Conservation (phyloP, 148 eudicot genomes). For the Dysphania ambrosioides region DNA sequence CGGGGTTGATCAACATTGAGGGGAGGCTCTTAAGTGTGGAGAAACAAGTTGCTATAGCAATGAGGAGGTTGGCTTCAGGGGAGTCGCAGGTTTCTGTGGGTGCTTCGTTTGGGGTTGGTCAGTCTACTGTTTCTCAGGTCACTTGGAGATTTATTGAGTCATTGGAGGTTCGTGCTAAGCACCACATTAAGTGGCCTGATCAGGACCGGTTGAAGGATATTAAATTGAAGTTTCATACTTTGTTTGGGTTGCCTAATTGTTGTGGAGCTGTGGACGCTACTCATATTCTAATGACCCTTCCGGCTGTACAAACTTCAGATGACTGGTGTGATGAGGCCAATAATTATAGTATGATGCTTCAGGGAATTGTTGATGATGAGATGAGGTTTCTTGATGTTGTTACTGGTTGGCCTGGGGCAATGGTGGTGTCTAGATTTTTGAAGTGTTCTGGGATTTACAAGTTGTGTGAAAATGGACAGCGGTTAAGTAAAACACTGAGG, state of each 20-base stretch:
- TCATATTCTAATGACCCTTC: conserved; percentile 86
- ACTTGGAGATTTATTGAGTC: conserved; percentile 96
- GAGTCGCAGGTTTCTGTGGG: conserved; percentile 96
- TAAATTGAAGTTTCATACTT: conserved; percentile 55
- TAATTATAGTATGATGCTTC: conserved; percentile 86
- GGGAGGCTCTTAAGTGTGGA: conserved; percentile 97
- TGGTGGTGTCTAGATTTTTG: conserved; percentile 59
- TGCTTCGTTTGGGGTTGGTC: conserved; percentile 94
- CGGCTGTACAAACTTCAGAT: conserved; percentile 87
- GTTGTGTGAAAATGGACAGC: conserved; percentile 63
- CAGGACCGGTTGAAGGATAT: conserved; percentile 43
- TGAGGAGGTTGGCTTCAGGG: conserved; percentile 89
- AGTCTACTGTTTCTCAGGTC: conserved; percentile 95
- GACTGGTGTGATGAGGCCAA: conserved; percentile 87
- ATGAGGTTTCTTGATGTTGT: conserved; percentile 87
- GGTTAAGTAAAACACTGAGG: conserved; percentile 50
- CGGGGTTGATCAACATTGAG: conserved; percentile 95
- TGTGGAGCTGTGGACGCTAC: conserved; percentile 91
- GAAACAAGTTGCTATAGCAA: conserved; percentile 95
- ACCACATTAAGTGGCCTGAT: conserved; percentile 89
- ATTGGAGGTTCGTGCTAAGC: conserved; percentile 74
- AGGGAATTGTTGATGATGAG: conserved; percentile 79
- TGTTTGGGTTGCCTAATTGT: conserved; percentile 76
- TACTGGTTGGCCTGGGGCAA: conserved; percentile 97
- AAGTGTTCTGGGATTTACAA: conserved; percentile 75